A percentile compares a stretch with the other conserved stretches of the same genome.
Evolutionary conservation across 2,329 filamentous ascomycete genomes (phyloP).

Genomic region (Aspergillus candidus): DNA sequence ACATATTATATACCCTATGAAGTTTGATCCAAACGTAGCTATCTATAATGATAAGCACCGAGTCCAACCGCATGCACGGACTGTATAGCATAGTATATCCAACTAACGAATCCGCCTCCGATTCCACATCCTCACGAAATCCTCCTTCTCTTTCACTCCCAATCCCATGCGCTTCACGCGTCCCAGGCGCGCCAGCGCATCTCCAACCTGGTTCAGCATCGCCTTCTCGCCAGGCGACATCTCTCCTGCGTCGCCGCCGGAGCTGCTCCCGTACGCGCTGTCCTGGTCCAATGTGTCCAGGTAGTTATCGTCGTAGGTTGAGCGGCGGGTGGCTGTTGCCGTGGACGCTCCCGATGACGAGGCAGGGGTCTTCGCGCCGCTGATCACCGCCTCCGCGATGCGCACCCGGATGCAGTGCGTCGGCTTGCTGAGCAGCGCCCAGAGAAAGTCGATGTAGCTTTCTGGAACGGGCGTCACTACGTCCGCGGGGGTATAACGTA

Average conservation of each 20-base stretch:
- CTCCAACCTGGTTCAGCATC: slow-evolving; percentile 71
- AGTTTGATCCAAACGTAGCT: too few relatives aligned
- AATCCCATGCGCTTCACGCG: slow-evolving; percentile 84
- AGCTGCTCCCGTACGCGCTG: slow-evolving; percentile 17
- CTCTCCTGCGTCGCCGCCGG: slow-evolving; percentile 19
- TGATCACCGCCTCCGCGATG: slow-evolving; percentile 66
- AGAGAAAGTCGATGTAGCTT: slow-evolving; percentile 67
- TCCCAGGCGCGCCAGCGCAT: slow-evolving; percentile 79
- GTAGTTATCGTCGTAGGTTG: slow-evolving; percentile 41
- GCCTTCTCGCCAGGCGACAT: slow-evolving; percentile 55
- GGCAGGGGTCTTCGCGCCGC: slow-evolving; percentile 21
- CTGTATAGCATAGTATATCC: background rate
- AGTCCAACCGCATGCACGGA: background rate
- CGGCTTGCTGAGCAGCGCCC: slow-evolving; percentile 75
- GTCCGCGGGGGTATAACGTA: slow-evolving; percentile 83
- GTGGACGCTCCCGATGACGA: background rate
- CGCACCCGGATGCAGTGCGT: slow-evolving; percentile 87
- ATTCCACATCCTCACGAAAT: slow-evolving; percentile 70
- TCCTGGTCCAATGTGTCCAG: slow-evolving; percentile 41
- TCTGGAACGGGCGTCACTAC: slow-evolving; percentile 85
- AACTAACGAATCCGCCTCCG: slow-evolving; percentile 33
- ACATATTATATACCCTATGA: too few relatives aligned
- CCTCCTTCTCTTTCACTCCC: slow-evolving; percentile 72
- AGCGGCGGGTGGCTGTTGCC: slow-evolving; percentile 18
- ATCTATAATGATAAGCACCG: too few relatives aligned